Conservation (phyloP, 352 stramenopile genomes). For the Phytopythium oedochilum region DNA sequence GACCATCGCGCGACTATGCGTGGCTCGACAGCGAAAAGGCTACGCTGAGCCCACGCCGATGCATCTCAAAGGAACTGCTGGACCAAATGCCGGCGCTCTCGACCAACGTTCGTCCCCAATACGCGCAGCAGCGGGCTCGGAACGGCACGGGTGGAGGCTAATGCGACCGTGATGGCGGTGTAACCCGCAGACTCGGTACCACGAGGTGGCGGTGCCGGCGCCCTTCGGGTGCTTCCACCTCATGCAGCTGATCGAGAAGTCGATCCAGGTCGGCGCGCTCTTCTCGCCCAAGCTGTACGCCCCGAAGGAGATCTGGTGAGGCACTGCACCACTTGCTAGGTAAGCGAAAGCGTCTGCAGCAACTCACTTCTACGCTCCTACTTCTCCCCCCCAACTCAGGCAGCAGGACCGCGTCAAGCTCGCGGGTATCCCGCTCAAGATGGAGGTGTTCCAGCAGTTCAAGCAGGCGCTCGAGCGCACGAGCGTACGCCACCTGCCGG, state of each 20-base stretch:
- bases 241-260: conserved; percentile 79
- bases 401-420: conserved; percentile 66
- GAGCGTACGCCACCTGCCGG: conserved; percentile 24
- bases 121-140: neutral
- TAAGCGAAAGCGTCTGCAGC: too few relatives aligned
- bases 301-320: conserved; percentile 72
- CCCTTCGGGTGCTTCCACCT: conserved; percentile 74
- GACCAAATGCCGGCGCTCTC: conserved; percentile 67
- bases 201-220: conserved; percentile 43
- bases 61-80: conserved; percentile 62
- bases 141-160: neutral
- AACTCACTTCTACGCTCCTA: neutral
- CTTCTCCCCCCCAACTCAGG: conserved; percentile 4
- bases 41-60: conserved; percentile 35
- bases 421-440: conserved; percentile 49
- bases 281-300: conserved; percentile 73
- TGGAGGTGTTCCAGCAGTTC: conserved; percentile 58
- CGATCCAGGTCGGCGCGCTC: conserved; percentile 64
- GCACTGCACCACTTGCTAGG: too few relatives aligned
- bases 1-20: neutral
- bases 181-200: conserved; percentile 38
- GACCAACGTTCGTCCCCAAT: conserved; percentile 28
- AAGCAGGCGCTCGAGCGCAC: conserved; percentile 68
- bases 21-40: conserved; percentile 17
- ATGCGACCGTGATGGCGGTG: neutral